phyloP scores from a whole-genome alignment of 345 rosid genomes.

The Aethionema arabicum region DNA sequence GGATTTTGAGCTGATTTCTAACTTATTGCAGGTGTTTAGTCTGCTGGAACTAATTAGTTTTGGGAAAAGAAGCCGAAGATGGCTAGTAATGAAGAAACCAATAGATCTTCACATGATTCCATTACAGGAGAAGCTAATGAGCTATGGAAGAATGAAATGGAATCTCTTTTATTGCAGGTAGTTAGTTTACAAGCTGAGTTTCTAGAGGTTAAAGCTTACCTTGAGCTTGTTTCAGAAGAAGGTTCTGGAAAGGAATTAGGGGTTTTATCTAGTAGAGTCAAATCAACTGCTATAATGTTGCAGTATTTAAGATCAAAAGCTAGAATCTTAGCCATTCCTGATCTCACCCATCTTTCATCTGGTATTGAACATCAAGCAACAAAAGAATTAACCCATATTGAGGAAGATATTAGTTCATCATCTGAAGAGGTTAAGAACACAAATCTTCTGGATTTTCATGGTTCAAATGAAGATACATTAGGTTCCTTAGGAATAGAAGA shows the following conservation, averaged over 20 bases:
- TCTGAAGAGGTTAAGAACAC: conserved; percentile 48
- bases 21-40: conserved; percentile 24
- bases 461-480: conserved; percentile 42
- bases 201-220: conserved; percentile 56
- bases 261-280: conserved; percentile 70
- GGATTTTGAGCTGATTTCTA: not conserved
- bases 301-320: conserved; percentile 82
- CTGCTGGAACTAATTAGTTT: too few relatives aligned
- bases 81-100: conserved; percentile 58
- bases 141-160: conserved; percentile 64
- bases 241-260: conserved; percentile 69
- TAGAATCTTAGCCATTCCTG: conserved; percentile 60
- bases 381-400: conserved; percentile 52
- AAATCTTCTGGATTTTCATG: conserved; percentile 51
- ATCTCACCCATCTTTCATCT: conserved; percentile 58
- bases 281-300: conserved; percentile 55
- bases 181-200: conserved; percentile 70
- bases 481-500: conserved; percentile 53
- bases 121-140: conserved; percentile 46
- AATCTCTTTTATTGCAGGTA: conserved; percentile 52
- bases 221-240: conserved; percentile 58
- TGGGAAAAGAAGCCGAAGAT: conserved; percentile 41
- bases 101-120: conserved; percentile 40
- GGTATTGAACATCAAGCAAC: conserved; percentile 52
- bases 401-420: conserved; percentile 54